phyloP scores from a whole-genome alignment of 805 yeast genomes.

The Candida broadrunensis region DNA sequence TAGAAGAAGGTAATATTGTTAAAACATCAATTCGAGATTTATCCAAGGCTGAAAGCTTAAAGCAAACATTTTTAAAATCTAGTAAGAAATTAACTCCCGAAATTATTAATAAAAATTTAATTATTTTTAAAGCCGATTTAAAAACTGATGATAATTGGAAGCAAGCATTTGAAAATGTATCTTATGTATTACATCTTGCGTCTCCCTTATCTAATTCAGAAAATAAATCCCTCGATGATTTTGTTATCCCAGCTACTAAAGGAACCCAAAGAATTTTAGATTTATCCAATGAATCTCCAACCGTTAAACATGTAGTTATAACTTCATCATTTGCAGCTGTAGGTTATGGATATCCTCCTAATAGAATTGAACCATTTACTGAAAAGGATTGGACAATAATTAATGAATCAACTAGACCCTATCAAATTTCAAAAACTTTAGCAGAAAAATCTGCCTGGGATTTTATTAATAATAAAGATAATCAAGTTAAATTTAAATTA shows the following conservation, averaged over 20 bases:
- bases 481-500: neutral
- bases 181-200: constrained; percentile 18
- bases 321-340: constrained; percentile 51
- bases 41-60: neutral
- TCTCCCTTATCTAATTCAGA: constrained; percentile 18
- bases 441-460: constrained; percentile 15
- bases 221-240: constrained; percentile 13
- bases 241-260: constrained; percentile 17
- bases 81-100: neutral
- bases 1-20: constrained; percentile 11
- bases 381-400: constrained; percentile 4
- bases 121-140: constrained; percentile 12
- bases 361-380: neutral
- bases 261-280: constrained; percentile 16
- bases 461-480: neutral
- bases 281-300: constrained; percentile 8
- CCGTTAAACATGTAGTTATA: constrained; percentile 33
- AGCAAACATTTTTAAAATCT: neutral
- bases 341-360: neutral
- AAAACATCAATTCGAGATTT: constrained; percentile 7
- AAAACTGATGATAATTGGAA: constrained; percentile 14
- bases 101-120: constrained; percentile 2
- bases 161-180: constrained; percentile 1
- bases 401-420: neutral
- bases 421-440: constrained; percentile 12